Evolutionary conservation across 768 basidiomycete genomes (phyloP).

Genomic region (Panellus pusillus): DNA sequence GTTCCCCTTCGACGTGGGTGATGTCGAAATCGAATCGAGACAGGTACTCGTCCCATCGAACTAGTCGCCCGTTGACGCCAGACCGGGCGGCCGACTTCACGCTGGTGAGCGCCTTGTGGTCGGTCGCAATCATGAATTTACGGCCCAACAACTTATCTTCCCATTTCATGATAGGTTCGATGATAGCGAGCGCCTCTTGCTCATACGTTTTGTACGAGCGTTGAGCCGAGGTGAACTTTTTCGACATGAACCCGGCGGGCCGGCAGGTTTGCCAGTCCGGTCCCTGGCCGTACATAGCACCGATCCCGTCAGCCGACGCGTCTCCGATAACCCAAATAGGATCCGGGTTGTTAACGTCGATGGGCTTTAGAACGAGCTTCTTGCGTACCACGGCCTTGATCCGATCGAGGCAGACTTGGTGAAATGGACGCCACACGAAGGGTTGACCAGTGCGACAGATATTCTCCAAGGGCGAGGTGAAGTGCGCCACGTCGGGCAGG

Average conservation of each 20-base stretch:
- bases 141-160: conserved; percentile 32
- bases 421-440: conserved; percentile 30
- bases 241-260: conserved; percentile 30
- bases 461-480: conserved; percentile 29
- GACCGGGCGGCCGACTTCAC: conserved; percentile 25
- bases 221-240: conserved; percentile 30
- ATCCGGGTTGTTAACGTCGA: conserved; percentile 19
- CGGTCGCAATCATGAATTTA: conserved; percentile 24
- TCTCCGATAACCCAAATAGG: conserved; percentile 32
- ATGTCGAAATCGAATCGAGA: conserved; percentile 29
- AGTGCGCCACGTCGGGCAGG: conserved; percentile 35
- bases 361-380: conserved; percentile 24
- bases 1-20: conserved; percentile 25
- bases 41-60: conserved; percentile 33
- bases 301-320: conserved; percentile 25
- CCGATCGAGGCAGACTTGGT: conserved; percentile 24
- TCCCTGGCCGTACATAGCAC: conserved; percentile 31
- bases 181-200: conserved; percentile 24
- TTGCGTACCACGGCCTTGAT: conserved; percentile 25
- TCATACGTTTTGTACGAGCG: conserved; percentile 30
- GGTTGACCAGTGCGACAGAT: conserved; percentile 29
- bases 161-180: conserved; percentile 30
- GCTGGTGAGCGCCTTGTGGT: conserved; percentile 26
- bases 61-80: conserved; percentile 19
- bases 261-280: conserved; percentile 23